Percentiles rank a stretch among this genome's conserved stretches.
Conservation (phyloP, 2,329 filamentous ascomycete genomes). For the Parascedosporium putredinis region DNA sequence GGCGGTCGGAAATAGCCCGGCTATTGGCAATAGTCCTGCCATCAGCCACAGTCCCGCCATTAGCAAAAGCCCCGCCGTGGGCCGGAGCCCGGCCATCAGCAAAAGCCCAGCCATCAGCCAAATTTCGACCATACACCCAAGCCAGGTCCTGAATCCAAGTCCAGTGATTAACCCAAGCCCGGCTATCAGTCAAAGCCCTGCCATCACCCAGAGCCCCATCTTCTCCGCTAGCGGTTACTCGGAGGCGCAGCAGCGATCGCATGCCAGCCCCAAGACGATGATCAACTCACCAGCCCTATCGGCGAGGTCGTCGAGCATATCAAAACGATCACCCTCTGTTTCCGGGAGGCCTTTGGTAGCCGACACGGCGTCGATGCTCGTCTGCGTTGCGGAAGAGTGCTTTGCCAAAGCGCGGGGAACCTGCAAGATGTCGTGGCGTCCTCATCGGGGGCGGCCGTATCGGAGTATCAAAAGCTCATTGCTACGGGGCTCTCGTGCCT, state of each 20-base stretch:
- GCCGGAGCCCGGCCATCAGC: no score
- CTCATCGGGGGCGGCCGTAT: conserved; percentile 33
- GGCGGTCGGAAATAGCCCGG: no score
- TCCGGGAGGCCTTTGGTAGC: conserved; percentile 29
- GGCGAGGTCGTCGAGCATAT: conserved; percentile 27
- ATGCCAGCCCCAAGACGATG: conserved; percentile 27
- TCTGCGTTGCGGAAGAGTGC: conserved; percentile 68
- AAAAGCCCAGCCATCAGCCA: no score
- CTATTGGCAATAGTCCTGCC: no score
- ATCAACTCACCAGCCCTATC: conserved; percentile 32
- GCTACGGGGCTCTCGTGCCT: conserved; percentile 64
- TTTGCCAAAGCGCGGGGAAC: conserved; percentile 50
- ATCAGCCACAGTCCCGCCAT: no score
- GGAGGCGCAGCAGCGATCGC: conserved; percentile 17
- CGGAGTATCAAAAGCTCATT: conserved; percentile 59
- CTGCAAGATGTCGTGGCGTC: conserved; percentile 37
- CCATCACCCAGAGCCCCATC: conserved; percentile 13
- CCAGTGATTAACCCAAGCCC: conserved; percentile 1
- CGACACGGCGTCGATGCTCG: conserved; percentile 48
- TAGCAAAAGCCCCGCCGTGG: no score
- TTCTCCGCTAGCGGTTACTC: neutral
- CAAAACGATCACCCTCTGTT: conserved; percentile 31
- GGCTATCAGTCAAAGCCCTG: conserved; percentile 4
- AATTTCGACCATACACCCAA: no score
- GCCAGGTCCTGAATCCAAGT: no score